These are phyloP conservation scores for Aureobasidium vineae DNA, from an alignment of 2,329 filamentous ascomycete species.

Conservation along the genomic window DNA sequence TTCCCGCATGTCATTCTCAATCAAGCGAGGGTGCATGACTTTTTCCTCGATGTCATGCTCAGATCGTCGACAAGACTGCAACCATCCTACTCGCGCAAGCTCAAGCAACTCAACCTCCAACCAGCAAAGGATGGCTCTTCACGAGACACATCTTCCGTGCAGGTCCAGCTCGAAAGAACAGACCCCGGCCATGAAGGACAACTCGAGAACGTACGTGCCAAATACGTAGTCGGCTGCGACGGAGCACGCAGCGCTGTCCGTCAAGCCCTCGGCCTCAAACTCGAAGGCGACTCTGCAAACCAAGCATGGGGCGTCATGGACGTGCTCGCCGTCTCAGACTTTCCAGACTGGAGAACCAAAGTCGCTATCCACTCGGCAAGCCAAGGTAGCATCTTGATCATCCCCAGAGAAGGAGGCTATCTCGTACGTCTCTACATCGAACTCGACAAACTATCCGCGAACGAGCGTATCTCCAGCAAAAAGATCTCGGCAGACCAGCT, in stretches of 20 bases:
- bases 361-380: slow-evolving; percentile 68
- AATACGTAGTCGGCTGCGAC: slow-evolving; percentile 35
- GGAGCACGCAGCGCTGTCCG: slow-evolving; percentile 31
- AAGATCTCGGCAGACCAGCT: slow-evolving; percentile 50
- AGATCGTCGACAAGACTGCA: slow-evolving; percentile 35
- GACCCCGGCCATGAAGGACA: slow-evolving; percentile 45
- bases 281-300: slow-evolving; percentile 35
- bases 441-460: slow-evolving; percentile 46
- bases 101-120: slow-evolving; percentile 57
- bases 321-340: slow-evolving; percentile 34
- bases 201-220: slow-evolving; percentile 29
- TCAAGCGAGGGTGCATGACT: slow-evolving; percentile 67
- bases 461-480: slow-evolving; percentile 7
- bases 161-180: slow-evolving; percentile 27
- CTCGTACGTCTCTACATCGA: slow-evolving; percentile 40
- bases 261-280: slow-evolving; percentile 31
- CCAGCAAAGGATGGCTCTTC: slow-evolving; percentile 44
- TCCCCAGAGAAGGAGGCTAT: slow-evolving; percentile 52
- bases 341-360: slow-evolving; percentile 72
- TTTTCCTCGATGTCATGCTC: slow-evolving; percentile 30
- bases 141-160: slow-evolving; percentile 19
- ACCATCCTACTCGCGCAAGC: slow-evolving; percentile 54
- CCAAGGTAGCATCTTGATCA: slow-evolving; percentile 70
- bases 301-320: slow-evolving; percentile 37
- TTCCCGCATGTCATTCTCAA: slow-evolving; percentile 66